Base-by-base conservation (phyloP, 2,329 filamentous ascomycete species). In the Arthrinium puccinioides region DNA sequence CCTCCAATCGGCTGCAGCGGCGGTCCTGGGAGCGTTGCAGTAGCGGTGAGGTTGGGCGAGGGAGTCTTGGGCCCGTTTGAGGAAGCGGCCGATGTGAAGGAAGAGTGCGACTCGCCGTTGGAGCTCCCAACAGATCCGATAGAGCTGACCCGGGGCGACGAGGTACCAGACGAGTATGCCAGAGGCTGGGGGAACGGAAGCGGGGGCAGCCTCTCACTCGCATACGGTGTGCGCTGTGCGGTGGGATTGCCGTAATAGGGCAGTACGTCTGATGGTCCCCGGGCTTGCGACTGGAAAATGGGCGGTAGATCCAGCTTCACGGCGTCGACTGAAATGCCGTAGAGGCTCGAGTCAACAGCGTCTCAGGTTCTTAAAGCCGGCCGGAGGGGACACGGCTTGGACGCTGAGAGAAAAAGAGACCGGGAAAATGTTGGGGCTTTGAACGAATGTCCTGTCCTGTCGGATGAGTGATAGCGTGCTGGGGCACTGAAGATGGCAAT, bases 291-390 rank as follows among this genome's bases (percentile, higher is more conserved):
- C 71, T 86, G 81, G 59, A 84, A 84, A 60, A 88, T 84, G 68
- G 85, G 85, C 69, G 86, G 84, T 64, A 89, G 80, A 85, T 89
- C 87, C 87, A 94, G 87, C 74, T 89, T 92, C 82, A 78, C 86
- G 85, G 79, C 83, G 67, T 78, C 69, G 59, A 50, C 44, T 47
- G 44, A 40, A 52, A 54, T 54, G 56, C 50, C 48, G 42, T 38
- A 37, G 41, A 45, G 37, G 43, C 42, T 44, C 46, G 40, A 29
- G 18, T 23, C 16, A 21, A 15, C 16, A 10, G 13, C 16, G 14
- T 32, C 21, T 32, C n/a, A 30, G 29, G 8, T 28, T 25, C 21
- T 27, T n/a, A n/a, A n/a, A 31, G 24, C 28, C 30, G 30, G 24
- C 19, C 9, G 18, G n/a, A 24, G 21, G 9, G 20, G 23, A 20